A percentile compares a stretch with the other conserved stretches of the same genome.
These are phyloP conservation scores for Phialocephala sp. DNA, from an alignment of 2,329 filamentous ascomycete species.

Conservation along the genomic window DNA sequence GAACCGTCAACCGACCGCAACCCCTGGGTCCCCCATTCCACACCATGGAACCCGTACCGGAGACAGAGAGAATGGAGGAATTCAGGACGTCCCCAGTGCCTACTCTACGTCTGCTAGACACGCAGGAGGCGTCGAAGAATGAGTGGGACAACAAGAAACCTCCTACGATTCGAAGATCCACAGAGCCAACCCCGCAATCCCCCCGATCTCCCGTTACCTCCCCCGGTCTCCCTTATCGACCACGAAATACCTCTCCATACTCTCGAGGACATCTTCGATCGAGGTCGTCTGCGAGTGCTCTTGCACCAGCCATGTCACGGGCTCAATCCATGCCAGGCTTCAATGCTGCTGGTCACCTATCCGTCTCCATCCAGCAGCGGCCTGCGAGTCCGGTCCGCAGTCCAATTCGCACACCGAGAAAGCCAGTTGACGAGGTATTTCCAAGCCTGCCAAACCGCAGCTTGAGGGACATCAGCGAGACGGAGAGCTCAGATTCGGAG, in stretches of 20 bases:
- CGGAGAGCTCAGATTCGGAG: conserved; percentile 44
- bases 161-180: conserved; percentile 60
- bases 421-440: conserved; percentile 65
- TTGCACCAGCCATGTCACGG: conserved; percentile 62
- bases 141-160: conserved; percentile 49
- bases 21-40: conserved; percentile 1
- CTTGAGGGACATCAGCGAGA: conserved; percentile 38
- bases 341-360: conserved; percentile 63
- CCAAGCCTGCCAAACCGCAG: conserved; percentile 55
- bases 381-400: conserved; percentile 61
- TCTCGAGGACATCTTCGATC: conserved; percentile 63
- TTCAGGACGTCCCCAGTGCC: conserved; percentile 65
- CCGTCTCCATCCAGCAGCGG: conserved; percentile 53
- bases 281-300: conserved; percentile 60
- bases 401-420: conserved; percentile 58
- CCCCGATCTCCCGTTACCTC: conserved; percentile 53
- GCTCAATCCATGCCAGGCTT: conserved; percentile 70
- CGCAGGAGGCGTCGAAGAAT: conserved; percentile 24
- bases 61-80: conserved; percentile 71
- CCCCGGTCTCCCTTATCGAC: conserved; percentile 60
- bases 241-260: conserved; percentile 66
- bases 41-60: conserved; percentile 69
- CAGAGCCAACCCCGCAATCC: conserved; percentile 60
- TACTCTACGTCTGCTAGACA: conserved; percentile 52
- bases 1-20: background rate